Base-by-base conservation (phyloP, 192 early-diverging fungal genomes). In the Linnemannia elongata region DNA sequence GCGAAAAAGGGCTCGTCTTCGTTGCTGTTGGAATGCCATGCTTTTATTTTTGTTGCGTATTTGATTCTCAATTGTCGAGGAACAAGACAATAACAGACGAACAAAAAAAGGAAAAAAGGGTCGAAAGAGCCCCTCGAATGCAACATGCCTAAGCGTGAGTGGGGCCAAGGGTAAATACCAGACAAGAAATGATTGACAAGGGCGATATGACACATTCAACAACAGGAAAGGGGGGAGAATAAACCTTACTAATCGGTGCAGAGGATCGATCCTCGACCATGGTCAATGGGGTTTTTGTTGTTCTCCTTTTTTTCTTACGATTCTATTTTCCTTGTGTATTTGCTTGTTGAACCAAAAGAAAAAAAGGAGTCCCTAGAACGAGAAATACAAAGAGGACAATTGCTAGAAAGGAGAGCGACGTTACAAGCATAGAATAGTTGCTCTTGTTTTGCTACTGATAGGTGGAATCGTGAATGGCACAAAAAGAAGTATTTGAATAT, bases 21-120 rank as follows among this genome's bases (percentile, higher is more conserved):
- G 68, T 63, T 63, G 69, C 81, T 82, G 81, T 76, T 76, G 75
- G 81, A 76, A 82, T 76, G 72, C 63, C 22, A 44, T 70, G 68
- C n/a, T 9, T 12, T 69, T 69, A 24, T 69, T 36, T 27, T 1
- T 33, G n/a, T 63, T 33, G n/a, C 33, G 6, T 63, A 30, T 66
- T 24, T 17, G 73, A 70, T 75, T 75, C 74, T 81, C 44, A 81
- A 52, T 81, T 20, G 66, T 55, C 72, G 22, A 42, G 35, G 57
- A 60, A n/a, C n/a, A 10, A 27, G 24, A 27, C 9, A 9, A 60
- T 2, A 60, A 27, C 57, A 60, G 60, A 27, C 30, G 13, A 66
- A 30, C 13, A 66, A 15, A 66, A 15, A 13, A 60, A 3, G 27
- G 4, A 15, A 20, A 3, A 18, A 49, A 49, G 12, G 30, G 55